Conservation (phyloP, 2,329 filamentous ascomycete genomes). For the Blastomyces emzantsi region DNA sequence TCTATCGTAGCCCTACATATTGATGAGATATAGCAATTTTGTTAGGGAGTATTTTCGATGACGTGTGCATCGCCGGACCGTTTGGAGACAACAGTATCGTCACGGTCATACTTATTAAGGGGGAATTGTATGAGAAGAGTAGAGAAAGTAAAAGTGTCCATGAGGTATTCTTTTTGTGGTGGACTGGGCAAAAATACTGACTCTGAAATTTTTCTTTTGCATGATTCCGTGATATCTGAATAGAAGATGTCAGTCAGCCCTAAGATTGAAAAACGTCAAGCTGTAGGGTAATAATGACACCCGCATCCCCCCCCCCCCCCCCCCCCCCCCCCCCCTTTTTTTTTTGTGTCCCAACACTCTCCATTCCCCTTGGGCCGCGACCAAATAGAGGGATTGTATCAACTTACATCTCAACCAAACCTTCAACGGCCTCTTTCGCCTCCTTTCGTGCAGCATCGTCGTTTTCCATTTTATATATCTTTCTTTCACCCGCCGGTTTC, state of each 20-base stretch:
- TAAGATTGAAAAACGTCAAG: neutral
- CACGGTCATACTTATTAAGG: no score
- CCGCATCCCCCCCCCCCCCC: neutral
- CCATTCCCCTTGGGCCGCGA: no score
- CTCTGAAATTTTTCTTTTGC: slow-evolving; percentile 15
- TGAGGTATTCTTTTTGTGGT: neutral
- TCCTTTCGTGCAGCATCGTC: slow-evolving; percentile 11
- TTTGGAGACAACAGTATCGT: no score
- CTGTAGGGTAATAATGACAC: neutral
- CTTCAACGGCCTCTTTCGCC: slow-evolving; percentile 12
- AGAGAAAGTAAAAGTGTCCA: neutral
- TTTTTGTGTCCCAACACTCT: no score
- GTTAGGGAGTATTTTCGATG: neutral
- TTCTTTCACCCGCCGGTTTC: neutral
- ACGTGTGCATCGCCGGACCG: neutral
- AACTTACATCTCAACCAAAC: slow-evolving; percentile 14
- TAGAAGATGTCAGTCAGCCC: neutral
- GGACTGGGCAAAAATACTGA: neutral
- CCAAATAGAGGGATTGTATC: neutral
- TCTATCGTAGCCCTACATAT: slow-evolving; percentile 20
- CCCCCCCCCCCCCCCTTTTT: no score
- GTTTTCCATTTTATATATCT: slow-evolving; percentile 9
- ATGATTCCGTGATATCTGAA: slow-evolving; percentile 14
- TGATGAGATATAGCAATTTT: neutral
- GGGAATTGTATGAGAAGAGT: no score